A percentile compares a stretch with the other conserved stretches of the same genome.
These are phyloP conservation scores for Pseudogymnoascus sp. DNA, from an alignment of 2,329 filamentous ascomycete genomes.

Conservation along the genomic window DNA sequence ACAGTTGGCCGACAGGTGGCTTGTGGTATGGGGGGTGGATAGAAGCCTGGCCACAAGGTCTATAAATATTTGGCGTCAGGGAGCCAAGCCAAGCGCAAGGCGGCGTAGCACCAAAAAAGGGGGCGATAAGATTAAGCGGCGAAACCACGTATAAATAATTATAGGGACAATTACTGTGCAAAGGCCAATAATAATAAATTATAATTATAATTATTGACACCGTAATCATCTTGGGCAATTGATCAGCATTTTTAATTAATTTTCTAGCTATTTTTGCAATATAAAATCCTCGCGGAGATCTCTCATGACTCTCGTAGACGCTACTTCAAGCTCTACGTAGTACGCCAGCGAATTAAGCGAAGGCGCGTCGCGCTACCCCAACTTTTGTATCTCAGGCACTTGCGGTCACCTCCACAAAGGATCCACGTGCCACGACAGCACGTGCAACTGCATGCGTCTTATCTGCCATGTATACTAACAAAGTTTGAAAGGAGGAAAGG, in stretches of 20 bases:
- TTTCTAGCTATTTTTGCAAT: neutral
- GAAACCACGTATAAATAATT: neutral
- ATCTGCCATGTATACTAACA: neutral
- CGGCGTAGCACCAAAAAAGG: neutral
- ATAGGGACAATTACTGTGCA: neutral
- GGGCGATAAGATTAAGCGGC: constrained; percentile 4
- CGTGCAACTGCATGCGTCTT: neutral
- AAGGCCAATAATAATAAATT: too few species aligned
- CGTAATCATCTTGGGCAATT: neutral
- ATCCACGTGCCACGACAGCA: neutral
- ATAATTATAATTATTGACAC: neutral
- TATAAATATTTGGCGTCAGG: neutral
- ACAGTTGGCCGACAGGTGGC: neutral
- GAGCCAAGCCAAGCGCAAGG: constrained; percentile 1
- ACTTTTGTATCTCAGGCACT: neutral
- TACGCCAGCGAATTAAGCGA: neutral
- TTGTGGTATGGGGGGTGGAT: neutral
- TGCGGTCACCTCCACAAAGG: neutral
- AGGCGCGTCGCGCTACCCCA: neutral
- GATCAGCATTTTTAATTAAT: neutral
- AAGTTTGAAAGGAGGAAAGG: neutral
- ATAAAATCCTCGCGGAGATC: neutral
- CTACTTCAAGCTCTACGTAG: neutral
- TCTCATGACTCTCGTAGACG: neutral
- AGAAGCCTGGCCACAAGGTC: neutral